These are phyloP conservation scores for Glaciozyma martinii DNA, from an alignment of 768 basidiomycete genomes.

Conservation along the genomic window DNA sequence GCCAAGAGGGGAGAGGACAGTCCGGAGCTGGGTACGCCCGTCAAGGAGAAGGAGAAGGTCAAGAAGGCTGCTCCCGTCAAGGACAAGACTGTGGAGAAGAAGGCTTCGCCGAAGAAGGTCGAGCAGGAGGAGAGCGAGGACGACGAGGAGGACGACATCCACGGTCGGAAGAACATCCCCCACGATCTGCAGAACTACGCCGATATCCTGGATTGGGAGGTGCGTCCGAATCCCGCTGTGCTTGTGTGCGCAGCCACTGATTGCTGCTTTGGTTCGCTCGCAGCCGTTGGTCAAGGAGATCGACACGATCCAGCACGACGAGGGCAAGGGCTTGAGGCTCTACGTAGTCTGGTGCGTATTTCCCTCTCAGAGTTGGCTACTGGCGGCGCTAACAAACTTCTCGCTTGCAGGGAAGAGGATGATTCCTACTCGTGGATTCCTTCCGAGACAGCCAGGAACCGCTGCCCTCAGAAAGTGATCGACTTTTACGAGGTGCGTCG, in stretches of 20 bases:
- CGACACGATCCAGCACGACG: not conserved
- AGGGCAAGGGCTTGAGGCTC: not conserved
- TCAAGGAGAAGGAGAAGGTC: not conserved
- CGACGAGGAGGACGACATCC: not conserved
- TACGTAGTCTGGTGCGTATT: not conserved
- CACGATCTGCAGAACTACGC: not conserved
- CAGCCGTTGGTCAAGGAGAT: not conserved
- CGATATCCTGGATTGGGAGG: not conserved
- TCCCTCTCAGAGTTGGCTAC: no score
- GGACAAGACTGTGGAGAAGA: not conserved
- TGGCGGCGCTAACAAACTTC: no score
- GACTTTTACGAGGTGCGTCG: not conserved
- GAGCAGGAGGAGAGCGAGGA: not conserved
- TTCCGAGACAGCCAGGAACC: not conserved
- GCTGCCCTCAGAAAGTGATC: not conserved
- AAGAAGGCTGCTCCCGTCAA: not conserved
- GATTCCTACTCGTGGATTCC: not conserved
- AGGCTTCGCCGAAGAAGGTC: not conserved
- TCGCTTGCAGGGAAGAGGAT: not conserved
- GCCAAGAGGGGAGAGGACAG: no score
- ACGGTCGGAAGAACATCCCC: not conserved
- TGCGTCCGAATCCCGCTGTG: not conserved
- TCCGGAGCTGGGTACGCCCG: no score
- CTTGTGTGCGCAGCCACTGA: not conserved
- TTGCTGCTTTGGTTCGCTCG: not conserved